These are phyloP conservation scores for Cylindrotheca closterium DNA, from an alignment of 108 stramenopile species.

Conservation along the genomic window DNA sequence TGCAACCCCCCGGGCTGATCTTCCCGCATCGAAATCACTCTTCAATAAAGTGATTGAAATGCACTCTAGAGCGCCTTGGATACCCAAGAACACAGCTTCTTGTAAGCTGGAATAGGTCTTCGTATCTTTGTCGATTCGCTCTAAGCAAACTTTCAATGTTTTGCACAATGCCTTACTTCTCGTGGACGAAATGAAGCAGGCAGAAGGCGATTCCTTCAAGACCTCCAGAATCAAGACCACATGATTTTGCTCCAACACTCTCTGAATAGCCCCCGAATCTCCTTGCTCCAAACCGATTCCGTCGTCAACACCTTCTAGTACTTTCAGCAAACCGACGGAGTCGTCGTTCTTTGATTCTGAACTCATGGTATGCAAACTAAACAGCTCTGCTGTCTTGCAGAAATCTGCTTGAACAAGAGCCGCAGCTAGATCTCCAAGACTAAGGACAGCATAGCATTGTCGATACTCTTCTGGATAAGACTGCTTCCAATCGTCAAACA, in stretches of 20 bases:
- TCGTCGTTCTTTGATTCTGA: background rate
- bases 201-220: slow-evolving; percentile 5
- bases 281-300: background rate
- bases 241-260: slow-evolving; percentile 24
- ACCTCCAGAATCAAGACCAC: slow-evolving; percentile 20
- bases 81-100: too few relatives aligned
- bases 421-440: slow-evolving; percentile 56
- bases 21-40: background rate
- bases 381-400: slow-evolving; percentile 26
- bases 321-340: slow-evolving; percentile 1
- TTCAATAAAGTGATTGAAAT: slow-evolving; percentile 46
- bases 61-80: slow-evolving; percentile 26
- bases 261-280: background rate
- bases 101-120: too few relatives aligned
- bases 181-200: background rate
- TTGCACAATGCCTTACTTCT: slow-evolving; percentile 14
- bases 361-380: background rate
- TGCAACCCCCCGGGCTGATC: slow-evolving; percentile 21
- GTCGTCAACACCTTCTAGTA: slow-evolving; percentile 5
- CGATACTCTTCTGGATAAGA: slow-evolving; percentile 64
- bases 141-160: too few relatives aligned
- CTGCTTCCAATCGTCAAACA: slow-evolving; percentile 61
- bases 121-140: too few relatives aligned
- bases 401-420: slow-evolving; percentile 66
- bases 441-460: slow-evolving; percentile 67